Percentiles rank a stretch among this genome's conserved stretches.
These are phyloP conservation scores for Quercus berberidifolia DNA, from an alignment of 306 rosid genomes.

Conservation along the genomic window DNA sequence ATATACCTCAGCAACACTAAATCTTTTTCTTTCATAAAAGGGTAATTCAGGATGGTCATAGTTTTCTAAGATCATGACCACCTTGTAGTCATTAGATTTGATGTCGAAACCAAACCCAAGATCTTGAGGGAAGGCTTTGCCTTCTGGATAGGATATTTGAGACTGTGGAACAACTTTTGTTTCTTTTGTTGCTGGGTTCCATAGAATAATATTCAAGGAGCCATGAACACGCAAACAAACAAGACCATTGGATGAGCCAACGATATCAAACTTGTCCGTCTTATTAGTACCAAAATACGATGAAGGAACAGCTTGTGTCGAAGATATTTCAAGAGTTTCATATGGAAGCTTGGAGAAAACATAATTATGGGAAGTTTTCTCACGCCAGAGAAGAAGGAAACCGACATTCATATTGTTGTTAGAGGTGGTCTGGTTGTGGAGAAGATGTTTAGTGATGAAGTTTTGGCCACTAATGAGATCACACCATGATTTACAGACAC, in stretches of 20 bases:
- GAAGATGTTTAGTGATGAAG: too few relatives aligned
- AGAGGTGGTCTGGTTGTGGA: too few relatives aligned
- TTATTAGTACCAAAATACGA: background rate
- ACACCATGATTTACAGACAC: too few relatives aligned
- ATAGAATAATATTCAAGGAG: background rate
- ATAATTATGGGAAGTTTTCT: too few relatives aligned
- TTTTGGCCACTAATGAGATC: too few relatives aligned
- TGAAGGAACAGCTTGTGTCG: background rate
- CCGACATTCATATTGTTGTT: too few relatives aligned
- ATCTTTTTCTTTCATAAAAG: too few relatives aligned
- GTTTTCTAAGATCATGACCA: background rate
- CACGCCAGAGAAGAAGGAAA: too few relatives aligned
- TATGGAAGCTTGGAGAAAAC: too few relatives aligned
- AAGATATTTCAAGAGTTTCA: background rate
- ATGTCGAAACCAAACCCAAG: background rate
- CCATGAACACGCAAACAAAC: background rate
- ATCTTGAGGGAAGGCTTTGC: background rate
- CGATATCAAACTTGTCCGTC: background rate
- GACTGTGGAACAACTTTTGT: background rate
- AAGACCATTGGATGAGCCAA: background rate
- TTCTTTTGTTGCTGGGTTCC: background rate
- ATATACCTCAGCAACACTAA: too few relatives aligned
- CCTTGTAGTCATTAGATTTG: background rate
- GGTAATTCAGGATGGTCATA: too few relatives aligned
- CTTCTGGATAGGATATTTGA: background rate